A percentile compares a stretch with the other conserved stretches of the same genome.
Conservation (phyloP, 2,329 filamentous ascomycete species). For the Aureobasidium sp. region DNA sequence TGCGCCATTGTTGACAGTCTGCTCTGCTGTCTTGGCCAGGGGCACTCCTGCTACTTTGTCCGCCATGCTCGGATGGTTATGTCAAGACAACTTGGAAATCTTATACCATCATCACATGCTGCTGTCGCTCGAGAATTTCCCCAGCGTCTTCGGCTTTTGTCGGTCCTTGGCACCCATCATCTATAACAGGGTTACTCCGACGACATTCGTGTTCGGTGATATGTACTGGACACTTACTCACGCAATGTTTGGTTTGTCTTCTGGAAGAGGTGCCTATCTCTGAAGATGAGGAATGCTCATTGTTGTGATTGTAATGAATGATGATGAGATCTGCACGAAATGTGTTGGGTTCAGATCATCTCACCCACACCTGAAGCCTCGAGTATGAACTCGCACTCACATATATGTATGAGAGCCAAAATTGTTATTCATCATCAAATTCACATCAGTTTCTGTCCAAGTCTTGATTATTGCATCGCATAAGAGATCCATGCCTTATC, state of each 20-base stretch:
- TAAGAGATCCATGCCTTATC: background rate
- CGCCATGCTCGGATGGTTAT: background rate
- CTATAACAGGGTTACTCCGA: background rate
- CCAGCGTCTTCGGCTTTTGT: background rate
- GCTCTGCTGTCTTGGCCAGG: slow-evolving; percentile 1
- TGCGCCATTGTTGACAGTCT: background rate
- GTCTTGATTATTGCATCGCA: background rate
- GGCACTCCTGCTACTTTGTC: slow-evolving; percentile 1
- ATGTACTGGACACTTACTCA: background rate
- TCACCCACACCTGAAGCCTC: too few relatives aligned
- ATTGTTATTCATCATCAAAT: too few relatives aligned
- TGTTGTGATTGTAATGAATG: too few relatives aligned
- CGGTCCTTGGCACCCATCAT: background rate
- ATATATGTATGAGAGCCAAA: too few relatives aligned
- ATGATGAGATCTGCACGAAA: too few relatives aligned
- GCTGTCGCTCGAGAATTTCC: slow-evolving; percentile 11
- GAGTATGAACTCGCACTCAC: too few relatives aligned
- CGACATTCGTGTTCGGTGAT: background rate
- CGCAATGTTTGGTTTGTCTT: too few relatives aligned
- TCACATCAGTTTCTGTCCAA: too few relatives aligned
- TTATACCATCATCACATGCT: background rate
- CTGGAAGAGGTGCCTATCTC: too few relatives aligned
- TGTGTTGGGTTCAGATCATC: too few relatives aligned
- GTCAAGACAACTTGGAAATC: background rate
- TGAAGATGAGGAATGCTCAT: too few relatives aligned